Evolutionary conservation across 495 filamentous ascomycete species (phyloP).

Genomic region (Penicillium silybi): DNA sequence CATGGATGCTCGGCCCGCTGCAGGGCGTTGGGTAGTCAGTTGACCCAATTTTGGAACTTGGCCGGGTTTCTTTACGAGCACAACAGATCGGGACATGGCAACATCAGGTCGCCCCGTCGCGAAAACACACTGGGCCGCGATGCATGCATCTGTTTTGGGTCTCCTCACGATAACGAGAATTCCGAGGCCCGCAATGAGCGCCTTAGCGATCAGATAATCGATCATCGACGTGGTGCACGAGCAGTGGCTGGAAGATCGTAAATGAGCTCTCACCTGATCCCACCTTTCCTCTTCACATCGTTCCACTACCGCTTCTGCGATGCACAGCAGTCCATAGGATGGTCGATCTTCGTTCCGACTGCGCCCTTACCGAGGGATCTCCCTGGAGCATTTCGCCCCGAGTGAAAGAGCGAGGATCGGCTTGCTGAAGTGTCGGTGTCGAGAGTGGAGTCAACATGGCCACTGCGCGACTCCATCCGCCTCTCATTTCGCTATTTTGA

Average conservation of each 20-base stretch:
- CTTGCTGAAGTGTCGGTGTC: slow-evolving; percentile 28
- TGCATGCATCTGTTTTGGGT: slow-evolving; percentile 24
- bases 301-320: slow-evolving; percentile 11
- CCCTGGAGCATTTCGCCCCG: slow-evolving; percentile 1
- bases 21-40: slow-evolving; percentile 15
- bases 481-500: slow-evolving; percentile 10
- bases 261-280: slow-evolving; percentile 18
- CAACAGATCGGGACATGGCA: slow-evolving; percentile 8
- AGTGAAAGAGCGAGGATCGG: slow-evolving; percentile 2
- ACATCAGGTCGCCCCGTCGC: slow-evolving; percentile 12
- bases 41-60: slow-evolving; percentile 11
- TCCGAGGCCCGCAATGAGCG: background rate
- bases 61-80: slow-evolving; percentile 8
- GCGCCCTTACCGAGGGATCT: slow-evolving; percentile 15
- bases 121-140: slow-evolving; percentile 2
- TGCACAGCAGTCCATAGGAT: background rate
- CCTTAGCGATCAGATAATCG: slow-evolving; percentile 10
- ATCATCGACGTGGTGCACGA: slow-evolving; percentile 8
- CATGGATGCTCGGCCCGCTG: slow-evolving; percentile 25
- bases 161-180: background rate
- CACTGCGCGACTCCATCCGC: slow-evolving; percentile 16
- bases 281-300: background rate
- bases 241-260: slow-evolving; percentile 14
- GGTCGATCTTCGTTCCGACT: slow-evolving; percentile 16
- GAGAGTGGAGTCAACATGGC: slow-evolving; percentile 20